A percentile compares a stretch with the other conserved stretches of the same genome.
Conservation (phyloP, 176 grass and related monocot genomes). For the Bothriochloa decipiens region DNA sequence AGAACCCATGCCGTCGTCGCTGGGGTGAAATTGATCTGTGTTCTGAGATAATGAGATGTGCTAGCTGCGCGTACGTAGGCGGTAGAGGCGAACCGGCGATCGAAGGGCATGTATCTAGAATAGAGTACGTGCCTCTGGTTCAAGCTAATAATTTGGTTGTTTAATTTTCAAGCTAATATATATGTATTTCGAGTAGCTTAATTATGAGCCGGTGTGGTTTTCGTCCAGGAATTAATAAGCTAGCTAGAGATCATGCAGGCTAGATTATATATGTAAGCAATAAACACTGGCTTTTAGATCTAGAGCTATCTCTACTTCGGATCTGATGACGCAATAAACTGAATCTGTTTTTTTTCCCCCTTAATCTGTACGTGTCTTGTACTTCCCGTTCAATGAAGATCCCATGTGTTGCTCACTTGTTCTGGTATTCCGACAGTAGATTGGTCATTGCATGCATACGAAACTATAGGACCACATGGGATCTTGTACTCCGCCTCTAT, state of each 20-base stretch:
- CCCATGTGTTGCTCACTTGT: background rate
- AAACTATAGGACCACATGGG: no score
- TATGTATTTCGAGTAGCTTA: background rate
- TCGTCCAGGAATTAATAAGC: background rate
- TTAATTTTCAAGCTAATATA: background rate
- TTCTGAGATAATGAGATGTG: background rate
- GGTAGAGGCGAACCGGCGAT: background rate
- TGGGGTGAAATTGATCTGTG: no score
- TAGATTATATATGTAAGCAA: no score
- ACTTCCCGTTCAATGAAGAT: background rate
- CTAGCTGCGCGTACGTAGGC: background rate
- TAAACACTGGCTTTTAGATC: no score
- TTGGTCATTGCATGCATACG: background rate
- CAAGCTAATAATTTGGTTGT: background rate
- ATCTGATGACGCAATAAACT: conserved; percentile 29
- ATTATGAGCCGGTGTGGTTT: conserved; percentile 15
- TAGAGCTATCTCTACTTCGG: conserved; percentile 20
- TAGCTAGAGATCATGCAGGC: conserved; percentile 6
- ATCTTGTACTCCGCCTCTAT: no score
- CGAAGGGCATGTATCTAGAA: background rate
- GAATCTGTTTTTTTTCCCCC: background rate
- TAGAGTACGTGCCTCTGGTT: background rate
- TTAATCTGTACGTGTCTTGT: background rate
- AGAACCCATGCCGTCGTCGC: background rate
- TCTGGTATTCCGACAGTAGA: background rate